Conservation (phyloP, 2,329 filamentous ascomycete genomes). For the Tolypocladium amazonense region DNA sequence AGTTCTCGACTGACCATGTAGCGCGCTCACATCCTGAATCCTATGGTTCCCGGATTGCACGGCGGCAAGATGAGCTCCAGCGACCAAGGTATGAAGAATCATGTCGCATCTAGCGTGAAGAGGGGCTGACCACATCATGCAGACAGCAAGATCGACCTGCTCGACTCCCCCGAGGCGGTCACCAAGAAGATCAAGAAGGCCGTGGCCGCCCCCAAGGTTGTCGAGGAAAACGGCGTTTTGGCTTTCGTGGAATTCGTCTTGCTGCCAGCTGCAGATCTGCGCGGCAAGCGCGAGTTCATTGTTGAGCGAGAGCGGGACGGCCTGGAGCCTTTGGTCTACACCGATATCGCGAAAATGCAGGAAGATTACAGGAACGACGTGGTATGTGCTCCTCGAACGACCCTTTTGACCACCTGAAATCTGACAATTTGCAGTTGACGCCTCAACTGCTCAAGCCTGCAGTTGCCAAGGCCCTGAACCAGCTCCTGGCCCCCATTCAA, state of each 20-base stretch:
- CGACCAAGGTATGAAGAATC: conserved; percentile 40
- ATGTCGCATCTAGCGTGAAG: background rate
- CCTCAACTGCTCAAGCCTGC: conserved; percentile 86
- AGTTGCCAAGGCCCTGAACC: conserved; percentile 60
- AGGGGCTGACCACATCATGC: conserved; percentile 10
- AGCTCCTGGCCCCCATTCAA: conserved; percentile 69
- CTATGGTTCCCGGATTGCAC: conserved; percentile 81
- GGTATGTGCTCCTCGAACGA: conserved; percentile 37
- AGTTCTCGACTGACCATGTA: conserved; percentile 4
- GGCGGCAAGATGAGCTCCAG: conserved; percentile 82
- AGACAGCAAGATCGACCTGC: conserved; percentile 87
- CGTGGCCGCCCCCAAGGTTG: conserved; percentile 60
- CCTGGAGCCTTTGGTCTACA: conserved; percentile 68
- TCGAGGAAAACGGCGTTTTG: conserved; percentile 79
- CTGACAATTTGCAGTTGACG: conserved; percentile 41
- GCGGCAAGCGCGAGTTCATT: conserved; percentile 50
- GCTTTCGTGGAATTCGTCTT: conserved; percentile 82
- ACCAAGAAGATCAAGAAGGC: conserved; percentile 82
- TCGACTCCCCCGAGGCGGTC: conserved; percentile 66
- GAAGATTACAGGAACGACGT: conserved; percentile 73
- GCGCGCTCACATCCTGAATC: conserved; percentile 37
- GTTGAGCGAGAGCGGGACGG: conserved; percentile 56
- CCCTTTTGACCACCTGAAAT: background rate
- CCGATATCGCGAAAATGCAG: conserved; percentile 61
- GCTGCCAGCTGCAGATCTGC: conserved; percentile 63